Evolutionary conservation across 2,329 filamentous ascomycete species (phyloP).

Genomic region (Monilinia fructicola): DNA sequence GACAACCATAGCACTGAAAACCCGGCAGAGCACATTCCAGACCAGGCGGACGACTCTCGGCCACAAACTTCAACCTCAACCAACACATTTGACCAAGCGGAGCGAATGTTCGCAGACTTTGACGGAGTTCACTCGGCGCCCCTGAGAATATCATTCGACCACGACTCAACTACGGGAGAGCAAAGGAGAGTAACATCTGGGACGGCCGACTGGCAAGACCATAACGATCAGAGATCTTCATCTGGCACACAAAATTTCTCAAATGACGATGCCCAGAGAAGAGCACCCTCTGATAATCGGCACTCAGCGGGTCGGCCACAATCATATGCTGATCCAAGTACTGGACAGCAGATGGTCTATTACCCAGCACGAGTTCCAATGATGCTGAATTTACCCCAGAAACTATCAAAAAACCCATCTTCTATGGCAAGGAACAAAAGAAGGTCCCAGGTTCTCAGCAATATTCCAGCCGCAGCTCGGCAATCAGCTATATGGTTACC

Average conservation of each 20-base stretch:
- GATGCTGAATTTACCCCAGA: conserved; percentile 88
- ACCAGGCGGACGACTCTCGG: conserved; percentile 27
- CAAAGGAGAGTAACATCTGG: background rate
- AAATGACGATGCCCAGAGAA: conserved; percentile 21
- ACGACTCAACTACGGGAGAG: conserved; percentile 11
- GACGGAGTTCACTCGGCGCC: conserved; percentile 70
- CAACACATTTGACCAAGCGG: conserved; percentile 61
- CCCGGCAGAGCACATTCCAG: conserved; percentile 21
- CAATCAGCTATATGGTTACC: conserved; percentile 43
- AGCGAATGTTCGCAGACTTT: conserved; percentile 73
- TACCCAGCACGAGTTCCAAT: conserved; percentile 94
- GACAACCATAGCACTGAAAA: conserved; percentile 28
- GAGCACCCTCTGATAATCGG: conserved; percentile 24
- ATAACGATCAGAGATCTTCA: conserved; percentile 16
- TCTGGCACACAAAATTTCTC: conserved; percentile 27
- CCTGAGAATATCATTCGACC: conserved; percentile 25
- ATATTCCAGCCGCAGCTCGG: conserved; percentile 52
- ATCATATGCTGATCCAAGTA: conserved; percentile 62
- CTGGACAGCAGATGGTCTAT: conserved; percentile 81
- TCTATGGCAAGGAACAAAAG: conserved; percentile 64
- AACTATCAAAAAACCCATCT: conserved; percentile 73
- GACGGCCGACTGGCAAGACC: background rate
- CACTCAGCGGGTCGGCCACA: conserved; percentile 46
- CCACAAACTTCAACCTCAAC: conserved; percentile 36
- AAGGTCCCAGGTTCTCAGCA: conserved; percentile 69